Conservation (phyloP, 768 basidiomycete species). For the Mycena galopus region DNA sequence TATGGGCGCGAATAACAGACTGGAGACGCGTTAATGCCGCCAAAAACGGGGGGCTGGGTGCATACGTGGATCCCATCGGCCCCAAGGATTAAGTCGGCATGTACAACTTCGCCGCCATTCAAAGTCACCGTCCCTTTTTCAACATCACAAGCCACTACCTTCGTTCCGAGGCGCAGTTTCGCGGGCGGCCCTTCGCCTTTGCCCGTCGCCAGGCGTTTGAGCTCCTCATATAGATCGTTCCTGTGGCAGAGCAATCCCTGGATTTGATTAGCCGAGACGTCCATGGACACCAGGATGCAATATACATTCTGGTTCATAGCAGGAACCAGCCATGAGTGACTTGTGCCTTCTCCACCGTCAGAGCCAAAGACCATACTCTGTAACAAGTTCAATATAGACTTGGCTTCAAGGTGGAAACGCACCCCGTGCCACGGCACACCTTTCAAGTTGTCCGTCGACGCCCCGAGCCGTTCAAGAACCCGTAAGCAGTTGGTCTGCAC, state of each 20-base stretch:
- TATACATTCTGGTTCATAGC: background rate
- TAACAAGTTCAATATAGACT: background rate
- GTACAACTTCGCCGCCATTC: background rate
- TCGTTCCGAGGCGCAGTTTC: background rate
- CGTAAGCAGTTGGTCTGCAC: background rate
- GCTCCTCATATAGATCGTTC: background rate
- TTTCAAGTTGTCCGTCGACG: background rate
- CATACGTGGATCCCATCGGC: background rate
- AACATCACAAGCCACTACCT: background rate
- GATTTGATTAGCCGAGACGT: background rate
- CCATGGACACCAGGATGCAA: background rate
- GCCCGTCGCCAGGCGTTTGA: background rate
- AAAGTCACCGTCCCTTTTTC: background rate
- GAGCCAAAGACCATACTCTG: background rate
- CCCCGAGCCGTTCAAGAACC: background rate
- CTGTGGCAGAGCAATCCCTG: background rate
- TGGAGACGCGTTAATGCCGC: background rate
- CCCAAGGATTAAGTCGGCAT: background rate
- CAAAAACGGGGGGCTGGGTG: background rate
- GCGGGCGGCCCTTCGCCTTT: background rate
- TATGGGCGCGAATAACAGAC: background rate
- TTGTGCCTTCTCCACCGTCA: background rate
- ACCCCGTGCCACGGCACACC: background rate
- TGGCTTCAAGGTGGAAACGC: background rate
- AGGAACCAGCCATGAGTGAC: background rate